Conservation (phyloP, 108 stramenopile species). For the Mayamaea pseudoterrestris region DNA sequence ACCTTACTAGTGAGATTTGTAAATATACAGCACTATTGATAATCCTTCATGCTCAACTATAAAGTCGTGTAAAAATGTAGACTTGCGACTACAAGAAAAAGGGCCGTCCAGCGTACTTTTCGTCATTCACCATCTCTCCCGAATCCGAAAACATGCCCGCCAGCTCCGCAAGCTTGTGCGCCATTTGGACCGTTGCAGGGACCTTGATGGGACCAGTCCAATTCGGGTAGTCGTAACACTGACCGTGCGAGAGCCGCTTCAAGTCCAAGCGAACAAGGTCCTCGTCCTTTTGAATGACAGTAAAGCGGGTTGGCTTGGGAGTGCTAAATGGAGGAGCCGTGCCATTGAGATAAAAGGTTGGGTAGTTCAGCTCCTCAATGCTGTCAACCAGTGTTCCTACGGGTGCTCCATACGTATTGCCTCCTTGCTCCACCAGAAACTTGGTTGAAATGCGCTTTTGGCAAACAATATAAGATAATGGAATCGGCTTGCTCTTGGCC, state of each 20-base stretch:
- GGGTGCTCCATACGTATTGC: slow-evolving; percentile 27
- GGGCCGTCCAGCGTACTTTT: slow-evolving; percentile 25
- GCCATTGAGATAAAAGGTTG: slow-evolving; percentile 60
- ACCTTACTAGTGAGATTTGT: too few relatives aligned
- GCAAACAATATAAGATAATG: slow-evolving; percentile 47
- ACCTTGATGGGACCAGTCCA: slow-evolving; percentile 55
- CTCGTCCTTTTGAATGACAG: slow-evolving; percentile 29
- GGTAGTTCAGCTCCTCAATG: slow-evolving; percentile 29
- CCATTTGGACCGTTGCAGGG: slow-evolving; percentile 38
- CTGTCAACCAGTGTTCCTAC: slow-evolving; percentile 39
- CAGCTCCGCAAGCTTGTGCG: slow-evolving; percentile 62
- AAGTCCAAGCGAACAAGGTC: slow-evolving; percentile 21
- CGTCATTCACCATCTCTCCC: slow-evolving; percentile 26
- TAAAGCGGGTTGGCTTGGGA: slow-evolving; percentile 45
- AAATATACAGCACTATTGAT: too few relatives aligned
- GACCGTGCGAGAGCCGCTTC: slow-evolving; percentile 30
- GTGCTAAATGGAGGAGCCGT: slow-evolving; percentile 40
- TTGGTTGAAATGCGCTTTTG: slow-evolving; percentile 63
- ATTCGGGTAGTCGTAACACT: slow-evolving; percentile 61
- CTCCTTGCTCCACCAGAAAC: slow-evolving; percentile 19
- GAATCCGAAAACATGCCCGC: slow-evolving; percentile 37
- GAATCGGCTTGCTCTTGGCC: slow-evolving; percentile 1
- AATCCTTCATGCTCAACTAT: too few relatives aligned
- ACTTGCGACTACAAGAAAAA: slow-evolving; percentile 59
- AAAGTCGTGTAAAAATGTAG: too few relatives aligned